Base-by-base conservation (phyloP, 768 basidiomycete genomes). In the Pleurotus citrinopileatus region DNA sequence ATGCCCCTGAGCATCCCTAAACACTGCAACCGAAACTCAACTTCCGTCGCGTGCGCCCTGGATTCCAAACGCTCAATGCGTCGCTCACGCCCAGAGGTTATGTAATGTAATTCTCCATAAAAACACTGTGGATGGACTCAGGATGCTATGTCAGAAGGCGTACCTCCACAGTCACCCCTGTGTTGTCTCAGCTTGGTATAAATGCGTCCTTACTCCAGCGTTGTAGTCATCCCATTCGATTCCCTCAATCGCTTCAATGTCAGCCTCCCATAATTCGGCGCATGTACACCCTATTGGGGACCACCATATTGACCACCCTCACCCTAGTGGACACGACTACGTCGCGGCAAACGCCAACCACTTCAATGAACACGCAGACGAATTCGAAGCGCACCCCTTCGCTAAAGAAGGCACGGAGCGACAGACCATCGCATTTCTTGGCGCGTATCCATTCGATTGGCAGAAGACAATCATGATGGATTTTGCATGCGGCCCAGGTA, bases 401-500 rank as follows among this genome's bases (percentile, higher is more conserved):
- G 58, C 61, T 23, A 32, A 62, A 1, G 65, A 66, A 51, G 32
- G 67, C 1, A 66, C 70, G 15, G 62, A 44, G 54, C 75, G 72
- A 48, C 62, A 71, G 10, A 74, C 72, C 7, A 55, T 48, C n/a
- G 73, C 67, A 5, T 70, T 79, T 42, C 69, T 68, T 22, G 58
- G 69, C 22, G 65, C 64, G 8, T 80, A 78, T 57, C 57, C 70
- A 0, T 84, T 91, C 59, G 71, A 83, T 51, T 78, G 79, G 40
- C 74, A 81, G 25, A 61, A 59, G 4, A 89, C 88, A 4, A 71
- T 67, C 4, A 72, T 86, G 15, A 72, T 91, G 76, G 89, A 91
- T 59, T 91, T 79, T 61, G 89, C 89, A 3, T 91, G 89, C 63
- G 87, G 88, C 10, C 80, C 80, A 56, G 89, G 86, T 84, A 54